phyloP scores from a whole-genome alignment of 805 yeast genomes.

The Teunomyces kruisii region DNA sequence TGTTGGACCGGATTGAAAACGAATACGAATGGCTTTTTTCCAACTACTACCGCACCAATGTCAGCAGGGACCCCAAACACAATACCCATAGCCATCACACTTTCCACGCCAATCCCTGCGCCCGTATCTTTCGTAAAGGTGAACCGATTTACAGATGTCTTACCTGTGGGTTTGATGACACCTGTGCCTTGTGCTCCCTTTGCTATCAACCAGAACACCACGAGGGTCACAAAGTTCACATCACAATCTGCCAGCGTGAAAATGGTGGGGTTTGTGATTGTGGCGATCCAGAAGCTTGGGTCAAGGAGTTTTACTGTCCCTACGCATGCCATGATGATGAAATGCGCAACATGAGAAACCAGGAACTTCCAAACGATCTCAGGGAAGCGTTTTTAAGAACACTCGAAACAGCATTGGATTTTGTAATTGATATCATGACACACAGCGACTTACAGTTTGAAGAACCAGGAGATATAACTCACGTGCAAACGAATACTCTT shows the following conservation, averaged over 20 bases:
- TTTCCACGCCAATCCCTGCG: slow-evolving; percentile 68
- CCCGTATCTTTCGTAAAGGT: slow-evolving; percentile 68
- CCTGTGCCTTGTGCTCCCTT: slow-evolving; percentile 76
- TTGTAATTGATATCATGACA: slow-evolving; percentile 59
- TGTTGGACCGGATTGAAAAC: slow-evolving; percentile 15
- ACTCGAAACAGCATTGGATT: slow-evolving; percentile 53
- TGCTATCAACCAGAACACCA: slow-evolving; percentile 76
- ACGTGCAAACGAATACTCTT: slow-evolving; percentile 28
- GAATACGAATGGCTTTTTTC: slow-evolving; percentile 34
- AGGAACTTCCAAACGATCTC: slow-evolving; percentile 45
- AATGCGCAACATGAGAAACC: slow-evolving; percentile 8
- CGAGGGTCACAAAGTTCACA: slow-evolving; percentile 67
- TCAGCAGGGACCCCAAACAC: slow-evolving; percentile 16
- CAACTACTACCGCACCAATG: slow-evolving; percentile 23
- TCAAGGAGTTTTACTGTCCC: slow-evolving; percentile 47
- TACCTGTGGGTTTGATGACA: slow-evolving; percentile 76
- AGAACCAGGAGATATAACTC: slow-evolving; percentile 25
- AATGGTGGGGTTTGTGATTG: slow-evolving; percentile 87
- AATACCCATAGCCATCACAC: slow-evolving; percentile 30
- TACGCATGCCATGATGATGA: slow-evolving; percentile 15
- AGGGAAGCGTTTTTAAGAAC: slow-evolving; percentile 36
- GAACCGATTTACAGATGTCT: slow-evolving; percentile 80
- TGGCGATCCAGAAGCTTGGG: slow-evolving; percentile 88
- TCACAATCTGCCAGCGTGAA: slow-evolving; percentile 61
- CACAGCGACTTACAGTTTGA: slow-evolving; percentile 43